Conservation (phyloP, 441 rosid genomes). For the Croton laevigatus region DNA sequence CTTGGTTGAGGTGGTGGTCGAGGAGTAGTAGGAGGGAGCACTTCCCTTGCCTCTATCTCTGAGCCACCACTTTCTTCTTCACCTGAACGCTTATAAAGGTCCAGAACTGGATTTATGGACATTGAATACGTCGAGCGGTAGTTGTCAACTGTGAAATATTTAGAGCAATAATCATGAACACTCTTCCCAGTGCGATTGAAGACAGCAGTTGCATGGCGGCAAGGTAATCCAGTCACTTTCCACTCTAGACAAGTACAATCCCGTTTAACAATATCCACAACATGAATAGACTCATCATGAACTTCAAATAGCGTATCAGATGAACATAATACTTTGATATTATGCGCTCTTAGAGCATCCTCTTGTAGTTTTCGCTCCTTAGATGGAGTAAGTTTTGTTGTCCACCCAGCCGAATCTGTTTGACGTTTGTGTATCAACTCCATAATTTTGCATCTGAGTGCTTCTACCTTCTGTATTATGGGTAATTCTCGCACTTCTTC, state of each 20-base stretch:
- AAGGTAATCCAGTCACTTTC: conserved; percentile 72
- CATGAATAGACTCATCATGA: conserved; percentile 64
- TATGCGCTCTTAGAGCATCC: conserved; percentile 48
- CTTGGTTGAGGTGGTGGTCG: conserved; percentile 40
- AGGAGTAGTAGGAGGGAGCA: conserved; percentile 60
- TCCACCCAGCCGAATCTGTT: conserved; percentile 53
- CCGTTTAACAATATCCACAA: conserved; percentile 61
- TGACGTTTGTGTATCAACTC: conserved; percentile 54
- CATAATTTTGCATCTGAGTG: conserved; percentile 44
- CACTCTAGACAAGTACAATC: conserved; percentile 75
- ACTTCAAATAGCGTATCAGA: conserved; percentile 85
- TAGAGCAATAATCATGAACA: conserved; percentile 64
- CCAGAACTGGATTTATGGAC: conserved; percentile 45
- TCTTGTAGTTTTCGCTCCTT: conserved; percentile 60
- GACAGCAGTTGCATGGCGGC: conserved; percentile 84
- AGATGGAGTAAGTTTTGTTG: conserved; percentile 60
- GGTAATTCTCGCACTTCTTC: conserved; percentile 73
- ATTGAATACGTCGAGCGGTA: conserved; percentile 52
- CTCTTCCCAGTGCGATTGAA: conserved; percentile 50
- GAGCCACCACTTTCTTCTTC: conserved; percentile 27
- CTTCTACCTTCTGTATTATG: conserved; percentile 59
- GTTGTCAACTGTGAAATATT: conserved; percentile 55
- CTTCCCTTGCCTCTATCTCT: conserved; percentile 28
- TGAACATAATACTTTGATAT: conserved; percentile 63
- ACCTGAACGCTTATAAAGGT: conserved; percentile 14